These are phyloP conservation scores for Epichloe sibirici DNA, from an alignment of 2,329 filamentous ascomycete genomes.

Conservation along the genomic window DNA sequence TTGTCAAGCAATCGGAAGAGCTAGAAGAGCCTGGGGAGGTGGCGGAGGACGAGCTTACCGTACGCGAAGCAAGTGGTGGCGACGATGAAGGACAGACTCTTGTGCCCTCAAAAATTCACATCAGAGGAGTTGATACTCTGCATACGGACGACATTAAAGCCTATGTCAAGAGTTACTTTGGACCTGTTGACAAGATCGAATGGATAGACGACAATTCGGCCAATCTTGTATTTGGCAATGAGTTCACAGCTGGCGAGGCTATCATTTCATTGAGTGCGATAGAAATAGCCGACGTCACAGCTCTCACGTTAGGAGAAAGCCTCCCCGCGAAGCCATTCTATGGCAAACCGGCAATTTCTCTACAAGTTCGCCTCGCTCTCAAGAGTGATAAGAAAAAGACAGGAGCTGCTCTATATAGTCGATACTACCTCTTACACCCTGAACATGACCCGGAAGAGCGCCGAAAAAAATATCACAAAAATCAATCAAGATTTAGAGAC, in stretches of 20 bases:
- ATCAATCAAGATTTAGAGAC: slow-evolving; percentile 52
- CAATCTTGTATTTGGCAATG: slow-evolving; percentile 64
- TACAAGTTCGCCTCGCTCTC: slow-evolving; percentile 65
- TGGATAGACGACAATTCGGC: slow-evolving; percentile 93
- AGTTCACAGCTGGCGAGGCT: slow-evolving; percentile 39
- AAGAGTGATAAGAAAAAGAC: slow-evolving; percentile 66
- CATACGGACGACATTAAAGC: slow-evolving; percentile 68
- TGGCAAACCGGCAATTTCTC: slow-evolving; percentile 52
- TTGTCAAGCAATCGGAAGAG: slow-evolving; percentile 22
- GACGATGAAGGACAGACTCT: slow-evolving; percentile 16
- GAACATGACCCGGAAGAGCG: slow-evolving; percentile 75
- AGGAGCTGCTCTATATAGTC: slow-evolving; percentile 67
- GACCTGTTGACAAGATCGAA: slow-evolving; percentile 53
- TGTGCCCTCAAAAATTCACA: slow-evolving; percentile 55
- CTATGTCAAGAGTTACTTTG: slow-evolving; percentile 60
- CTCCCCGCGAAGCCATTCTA: slow-evolving; percentile 58
- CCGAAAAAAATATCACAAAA: slow-evolving; percentile 42
- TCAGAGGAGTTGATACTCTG: slow-evolving; percentile 72
- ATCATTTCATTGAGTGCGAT: slow-evolving; percentile 40
- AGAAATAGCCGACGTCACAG: slow-evolving; percentile 39
- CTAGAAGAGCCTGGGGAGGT: slow-evolving; percentile 27
- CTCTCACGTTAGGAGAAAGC: slow-evolving; percentile 48
- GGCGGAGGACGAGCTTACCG: slow-evolving; percentile 20
- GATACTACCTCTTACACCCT: slow-evolving; percentile 86
- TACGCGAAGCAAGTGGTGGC: slow-evolving; percentile 1